Base-by-base conservation (phyloP, 2,329 filamentous ascomycete species). In the Chrysosporium keratinophilum region DNA sequence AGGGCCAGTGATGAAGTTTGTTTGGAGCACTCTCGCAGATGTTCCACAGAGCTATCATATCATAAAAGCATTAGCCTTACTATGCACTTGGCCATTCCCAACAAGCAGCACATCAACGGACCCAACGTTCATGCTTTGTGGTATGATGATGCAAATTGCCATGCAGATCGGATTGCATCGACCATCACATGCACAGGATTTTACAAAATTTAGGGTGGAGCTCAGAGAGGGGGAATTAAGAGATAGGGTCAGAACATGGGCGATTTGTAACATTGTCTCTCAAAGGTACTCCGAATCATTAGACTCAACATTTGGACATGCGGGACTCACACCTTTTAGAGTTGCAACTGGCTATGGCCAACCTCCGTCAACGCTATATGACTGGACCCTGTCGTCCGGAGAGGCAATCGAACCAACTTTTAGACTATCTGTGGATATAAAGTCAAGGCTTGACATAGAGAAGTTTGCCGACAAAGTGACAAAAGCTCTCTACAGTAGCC, bases 311-410 rank as follows among this genome's bases (percentile, higher is more conserved):
- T 35, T 23, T 51, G 44, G 31, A 48, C 42, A 35, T 42, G 15
- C 11, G 14, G 12, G 11, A 37, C 41, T 54, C 5, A 44, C 35
- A 28, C 9, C 11, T 46, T 31, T 50, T 40, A 81, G 78, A 50
- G 80, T 84, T 55, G 80, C 80, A 14, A 84, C 80, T n/a, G 80
- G 80, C n/a, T 80, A 83, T 63, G 82, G 82, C 10, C 80, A 84
- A 63, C 82, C 82, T 15, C 78, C 82, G 14, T 77, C 78, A 57
- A 83, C 77, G 35, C 71, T 76, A 50, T 84, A 78, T 65, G 82
- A 78, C 62, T 83, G 74, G 71, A 83, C 76, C 3, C 70, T 78
- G 37, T 72, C 69, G 14, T 69, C 69, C 3, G 70, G 67, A 44
- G 71, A 75, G 39, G 66, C 69, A 12, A 61, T 65, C 33, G 73